Percentiles rank a stretch among this genome's conserved stretches.
Evolutionary conservation across 2,329 filamentous ascomycete species (phyloP).

Genomic region (Beauveria asiatica): DNA sequence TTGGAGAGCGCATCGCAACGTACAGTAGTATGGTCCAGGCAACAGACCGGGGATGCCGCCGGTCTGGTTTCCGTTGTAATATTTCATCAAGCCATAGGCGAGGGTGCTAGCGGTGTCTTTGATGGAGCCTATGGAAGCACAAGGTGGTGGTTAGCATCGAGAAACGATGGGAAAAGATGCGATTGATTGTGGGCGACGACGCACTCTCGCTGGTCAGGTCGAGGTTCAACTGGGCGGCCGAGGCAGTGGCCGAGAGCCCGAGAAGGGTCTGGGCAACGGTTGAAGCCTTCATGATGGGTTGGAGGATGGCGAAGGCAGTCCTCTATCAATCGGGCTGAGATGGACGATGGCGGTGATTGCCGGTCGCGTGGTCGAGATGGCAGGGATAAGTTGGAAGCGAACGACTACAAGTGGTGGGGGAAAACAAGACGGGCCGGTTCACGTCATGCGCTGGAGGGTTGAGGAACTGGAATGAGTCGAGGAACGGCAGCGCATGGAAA

Average conservation of each 20-base stretch:
- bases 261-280: not conserved
- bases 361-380: not conserved
- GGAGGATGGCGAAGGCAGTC: not conserved
- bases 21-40: conserved; percentile 56
- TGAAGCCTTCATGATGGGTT: not conserved
- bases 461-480: not conserved
- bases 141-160: not conserved
- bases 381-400: not conserved
- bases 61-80: conserved; percentile 49
- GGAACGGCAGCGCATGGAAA: not conserved
- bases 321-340: not conserved
- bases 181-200: not conserved
- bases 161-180: not conserved
- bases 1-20: conserved; percentile 19
- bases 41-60: conserved; percentile 50
- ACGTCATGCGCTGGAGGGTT: not conserved
- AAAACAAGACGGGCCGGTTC: not conserved
- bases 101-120: conserved; percentile 39
- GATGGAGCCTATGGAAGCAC: conserved; percentile 34
- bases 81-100: conserved; percentile 39
- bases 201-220: conserved; percentile 3
- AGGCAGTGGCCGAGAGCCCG: not conserved
- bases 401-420: not conserved
- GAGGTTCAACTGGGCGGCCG: not conserved
- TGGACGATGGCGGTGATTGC: not conserved